Conservation (phyloP, 2,329 filamentous ascomycete genomes). For the Xylariaceae sp. region DNA sequence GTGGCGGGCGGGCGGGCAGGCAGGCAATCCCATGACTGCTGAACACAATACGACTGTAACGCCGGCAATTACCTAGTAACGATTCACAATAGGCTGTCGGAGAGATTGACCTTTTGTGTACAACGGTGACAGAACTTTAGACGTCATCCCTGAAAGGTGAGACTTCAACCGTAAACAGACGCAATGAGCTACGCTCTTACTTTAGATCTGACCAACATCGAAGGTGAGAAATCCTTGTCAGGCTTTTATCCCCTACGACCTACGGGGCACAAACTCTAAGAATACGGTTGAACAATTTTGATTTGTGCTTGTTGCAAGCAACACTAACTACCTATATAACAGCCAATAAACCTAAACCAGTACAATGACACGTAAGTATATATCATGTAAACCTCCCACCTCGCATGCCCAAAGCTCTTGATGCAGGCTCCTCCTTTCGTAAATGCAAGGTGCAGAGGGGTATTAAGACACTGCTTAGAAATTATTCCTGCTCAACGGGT, state of each 20-base stretch:
- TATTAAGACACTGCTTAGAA: neutral
- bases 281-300: neutral
- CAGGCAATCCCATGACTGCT: no score
- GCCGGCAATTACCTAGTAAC: no score
- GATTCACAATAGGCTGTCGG: no score
- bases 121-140: no score
- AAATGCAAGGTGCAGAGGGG: neutral
- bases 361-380: neutral
- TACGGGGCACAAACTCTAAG: no score
- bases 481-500: neutral
- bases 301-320: neutral
- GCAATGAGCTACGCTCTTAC: no score
- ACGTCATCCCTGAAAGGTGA: no score
- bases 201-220: neutral
- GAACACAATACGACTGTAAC: no score
- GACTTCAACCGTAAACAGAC: no score
- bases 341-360: neutral
- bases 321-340: neutral
- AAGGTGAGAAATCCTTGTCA: neutral
- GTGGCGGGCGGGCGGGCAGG: no score
- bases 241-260: neutral
- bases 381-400: neutral
- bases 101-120: no score
- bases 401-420: neutral
- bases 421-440: neutral